Conservation (phyloP, 257 asterid genomes). For the Gynochthodes officinalis region DNA sequence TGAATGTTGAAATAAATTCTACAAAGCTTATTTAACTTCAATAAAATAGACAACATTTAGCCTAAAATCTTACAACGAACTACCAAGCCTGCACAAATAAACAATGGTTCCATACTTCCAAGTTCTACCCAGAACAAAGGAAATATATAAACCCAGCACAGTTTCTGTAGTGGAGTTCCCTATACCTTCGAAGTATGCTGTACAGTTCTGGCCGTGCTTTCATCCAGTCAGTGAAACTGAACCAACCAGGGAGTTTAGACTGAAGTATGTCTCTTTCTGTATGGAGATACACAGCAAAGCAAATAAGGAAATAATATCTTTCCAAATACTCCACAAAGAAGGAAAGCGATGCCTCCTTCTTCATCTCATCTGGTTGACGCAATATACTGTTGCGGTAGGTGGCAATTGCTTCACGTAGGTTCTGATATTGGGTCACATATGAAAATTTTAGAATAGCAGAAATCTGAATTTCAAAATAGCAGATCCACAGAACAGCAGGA, state of each 20-base stretch:
- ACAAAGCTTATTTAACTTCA: not conserved
- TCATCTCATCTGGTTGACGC: conserved; percentile 95
- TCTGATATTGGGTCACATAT: conserved; percentile 46
- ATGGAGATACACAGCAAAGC: conserved; percentile 94
- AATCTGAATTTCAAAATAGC: not conserved
- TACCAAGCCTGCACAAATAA: not conserved
- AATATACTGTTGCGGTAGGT: conserved; percentile 83
- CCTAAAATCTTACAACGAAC: not conserved
- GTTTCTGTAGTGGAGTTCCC: conserved; percentile 5
- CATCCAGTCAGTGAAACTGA: conserved; percentile 97
- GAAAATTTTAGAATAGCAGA: conserved; percentile 22
- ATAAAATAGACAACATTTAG: not conserved
- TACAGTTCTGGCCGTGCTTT: conserved; percentile 93
- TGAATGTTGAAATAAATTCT: not conserved
- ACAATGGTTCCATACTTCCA: not conserved
- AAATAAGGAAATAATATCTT: conserved; percentile 96
- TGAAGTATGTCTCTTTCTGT: conserved; percentile 71
- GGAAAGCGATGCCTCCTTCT: conserved; percentile 94
- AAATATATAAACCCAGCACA: not conserved
- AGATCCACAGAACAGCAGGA: not conserved
- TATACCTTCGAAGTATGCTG: conserved; percentile 88
- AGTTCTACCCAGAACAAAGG: conserved; percentile 5
- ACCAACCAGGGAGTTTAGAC: conserved; percentile 51
- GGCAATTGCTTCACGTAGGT: conserved; percentile 96
- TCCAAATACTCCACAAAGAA: conserved; percentile 96